phyloP scores from a whole-genome alignment of 352 stramenopile genomes.

The Pythium vanterpoolii region DNA sequence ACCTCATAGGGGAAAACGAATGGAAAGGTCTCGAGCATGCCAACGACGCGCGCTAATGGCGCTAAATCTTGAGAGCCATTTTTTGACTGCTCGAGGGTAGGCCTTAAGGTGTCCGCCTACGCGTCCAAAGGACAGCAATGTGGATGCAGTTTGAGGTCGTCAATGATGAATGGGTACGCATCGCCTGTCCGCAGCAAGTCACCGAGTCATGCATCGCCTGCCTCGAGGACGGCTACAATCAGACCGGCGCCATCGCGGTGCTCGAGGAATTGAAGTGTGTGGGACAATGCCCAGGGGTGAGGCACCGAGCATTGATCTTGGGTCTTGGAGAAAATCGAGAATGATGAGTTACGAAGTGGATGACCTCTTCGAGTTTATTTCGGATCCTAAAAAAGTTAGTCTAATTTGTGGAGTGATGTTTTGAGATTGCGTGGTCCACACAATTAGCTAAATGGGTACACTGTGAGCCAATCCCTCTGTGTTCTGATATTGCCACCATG shows the following conservation, averaged over 20 bases:
- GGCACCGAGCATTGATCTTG: neutral
- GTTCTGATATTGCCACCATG: neutral
- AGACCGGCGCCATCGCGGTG: constrained; percentile 5
- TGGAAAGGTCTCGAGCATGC: neutral
- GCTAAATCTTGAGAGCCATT: neutral
- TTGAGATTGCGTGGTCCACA: neutral
- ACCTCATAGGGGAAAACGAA: neutral
- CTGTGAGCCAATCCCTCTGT: neutral
- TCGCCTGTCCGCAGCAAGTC: constrained; percentile 1
- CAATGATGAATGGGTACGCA: neutral
- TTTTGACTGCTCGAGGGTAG: neutral
- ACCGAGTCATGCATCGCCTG: neutral
- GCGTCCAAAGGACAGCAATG: neutral
- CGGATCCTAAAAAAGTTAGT: too few relatives aligned
- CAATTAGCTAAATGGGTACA: neutral
- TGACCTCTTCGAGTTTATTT: too few relatives aligned
- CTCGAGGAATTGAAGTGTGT: constrained; percentile 1
- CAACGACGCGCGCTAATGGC: neutral
- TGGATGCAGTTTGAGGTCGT: constrained; percentile 3
- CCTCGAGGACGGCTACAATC: constrained; percentile 2
- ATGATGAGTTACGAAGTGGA: too few relatives aligned
- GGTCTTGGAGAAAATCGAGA: neutral
- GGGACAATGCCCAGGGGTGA: neutral
- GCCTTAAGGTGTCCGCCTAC: neutral
- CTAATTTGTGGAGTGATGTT: too few relatives aligned